Evolutionary conservation across 495 filamentous ascomycete genomes (phyloP), one percentile per base, ranked within the genome.

Genomic region (Penicillium lagena): DNA sequence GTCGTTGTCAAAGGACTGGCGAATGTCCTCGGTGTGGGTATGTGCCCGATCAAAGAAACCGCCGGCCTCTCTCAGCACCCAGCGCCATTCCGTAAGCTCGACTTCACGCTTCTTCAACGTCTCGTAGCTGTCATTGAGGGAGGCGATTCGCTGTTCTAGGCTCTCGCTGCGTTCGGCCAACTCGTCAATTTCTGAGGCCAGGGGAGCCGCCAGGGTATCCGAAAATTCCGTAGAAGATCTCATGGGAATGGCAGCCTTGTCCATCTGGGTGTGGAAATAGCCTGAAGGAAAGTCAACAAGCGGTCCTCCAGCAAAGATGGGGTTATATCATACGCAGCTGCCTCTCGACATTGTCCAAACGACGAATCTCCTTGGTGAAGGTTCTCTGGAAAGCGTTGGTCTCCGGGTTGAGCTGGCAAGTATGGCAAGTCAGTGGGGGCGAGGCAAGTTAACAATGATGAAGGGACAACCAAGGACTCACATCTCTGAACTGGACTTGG

Each of bases 11-110:
- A 86, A 86, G 12, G 88, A 95, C 38, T 85, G 82, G 34, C 93
- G 79, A 52, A 99, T 99, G 66, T 97, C 91, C 46, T 99, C 94
- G 14, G 94, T 93, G 52, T 91, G 91, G 39, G 87, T 93, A 60
- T 94, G 90, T 31, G 90, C 90, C 46, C 93, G 79, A 60, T 99
- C 93, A 56, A 99, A 99, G 68, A 99, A 97, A 40, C 88, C 86
- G 35, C 93, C 93, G 37, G 94, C 87, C 71, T 99, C 91, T 44
- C 86, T 80, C 47, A 99, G 66, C 41, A 99, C 93, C 89, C 90
- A 96, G 59, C 93, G 82, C 90, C 90, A 96, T 66, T 99, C 94
- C 17, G 84, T 93, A 50, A 97, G 76, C 70, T 99, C 94, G 44
- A 96, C 85, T 72, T 96, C 93, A 39, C 91, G 82, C 70, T 89